Evolutionary conservation across 2,329 filamentous ascomycete species (phyloP), one percentile per base, ranked within the genome.

Genomic region (Paecilomyces variotii): DNA sequence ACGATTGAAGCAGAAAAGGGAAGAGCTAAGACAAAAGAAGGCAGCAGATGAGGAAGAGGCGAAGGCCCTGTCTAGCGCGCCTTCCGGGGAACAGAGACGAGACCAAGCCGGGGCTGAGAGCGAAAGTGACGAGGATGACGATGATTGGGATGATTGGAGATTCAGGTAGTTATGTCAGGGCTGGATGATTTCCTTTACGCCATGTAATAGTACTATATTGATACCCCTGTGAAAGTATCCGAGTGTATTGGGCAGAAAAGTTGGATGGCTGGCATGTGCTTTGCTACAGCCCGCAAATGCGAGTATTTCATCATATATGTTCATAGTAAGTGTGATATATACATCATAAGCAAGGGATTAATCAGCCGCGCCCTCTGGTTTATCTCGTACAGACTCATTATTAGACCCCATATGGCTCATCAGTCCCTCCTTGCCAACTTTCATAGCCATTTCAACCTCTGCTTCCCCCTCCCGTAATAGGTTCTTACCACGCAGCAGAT

Each of bases 1-100:
- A 60, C 81, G 79, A 61, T 73, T 93, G 57, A 87, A 89, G 69
- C 85, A 89, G 68, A 85, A 84, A 71, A 79, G 89, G 53, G 89
- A 92, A 68, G 84, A 85, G 57, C 70, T 92, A 61, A 79, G 84
- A 66, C 77, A 65, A 66, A 79, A 62, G 62, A 70, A 67, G 54
- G 62, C 64, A 34, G 59, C 61, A 26, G 69, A 64, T 57, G 68
- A 56, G 57, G 58, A 58, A n/a, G 58, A 74, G 68, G 19, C 68
- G 28, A 57, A 27, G 11, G 49, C 28, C 10, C 24, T 14, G 25
- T n/a, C 26, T 12, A 50, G 54, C 25, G 19, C 52, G 14, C n/a
- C 50, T 4, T 28, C 57, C 12, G n/a, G n/a, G 27, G 52, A 35
- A 24, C 25, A 55, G 35, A 25, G 65, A 66, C 53, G 55, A 56